phyloP scores from a whole-genome alignment of 2,329 filamentous ascomycete species.

The Phoma sp. region DNA sequence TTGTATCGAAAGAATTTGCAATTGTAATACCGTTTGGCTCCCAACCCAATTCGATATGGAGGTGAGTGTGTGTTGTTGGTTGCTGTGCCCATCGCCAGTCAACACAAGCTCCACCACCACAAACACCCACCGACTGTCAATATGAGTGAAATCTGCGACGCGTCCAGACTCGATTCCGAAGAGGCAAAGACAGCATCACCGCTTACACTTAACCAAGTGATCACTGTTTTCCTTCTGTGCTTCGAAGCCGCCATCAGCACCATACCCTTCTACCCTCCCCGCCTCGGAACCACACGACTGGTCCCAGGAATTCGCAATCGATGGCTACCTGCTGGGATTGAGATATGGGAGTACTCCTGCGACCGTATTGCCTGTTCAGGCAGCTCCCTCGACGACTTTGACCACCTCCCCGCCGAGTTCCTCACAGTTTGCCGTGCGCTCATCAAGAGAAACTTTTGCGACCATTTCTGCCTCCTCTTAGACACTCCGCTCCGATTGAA shows the following conservation, averaged over 20 bases:
- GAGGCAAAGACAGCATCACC: background rate
- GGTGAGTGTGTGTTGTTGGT: too few relatives aligned
- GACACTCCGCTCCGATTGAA: background rate
- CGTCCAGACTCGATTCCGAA: background rate
- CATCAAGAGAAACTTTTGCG: background rate
- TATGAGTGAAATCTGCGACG: background rate
- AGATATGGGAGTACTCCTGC: background rate
- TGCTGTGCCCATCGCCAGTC: too few relatives aligned
- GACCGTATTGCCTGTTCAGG: background rate
- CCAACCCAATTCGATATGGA: too few relatives aligned
- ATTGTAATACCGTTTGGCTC: too few relatives aligned
- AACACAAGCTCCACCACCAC: too few relatives aligned
- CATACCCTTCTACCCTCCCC: background rate
- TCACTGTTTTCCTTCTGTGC: constrained; percentile 12
- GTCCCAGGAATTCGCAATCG: background rate
- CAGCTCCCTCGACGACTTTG: background rate
- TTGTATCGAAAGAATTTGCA: too few relatives aligned
- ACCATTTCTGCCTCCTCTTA: background rate
- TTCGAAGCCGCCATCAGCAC: constrained; percentile 16
- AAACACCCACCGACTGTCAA: background rate
- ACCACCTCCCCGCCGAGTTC: background rate
- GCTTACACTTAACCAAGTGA: background rate
- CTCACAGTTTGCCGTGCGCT: background rate
- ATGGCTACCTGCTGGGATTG: background rate
- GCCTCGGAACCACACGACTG: background rate